Base-by-base conservation (phyloP, 306 rosid genomes). In the Alnus glutinosa region DNA sequence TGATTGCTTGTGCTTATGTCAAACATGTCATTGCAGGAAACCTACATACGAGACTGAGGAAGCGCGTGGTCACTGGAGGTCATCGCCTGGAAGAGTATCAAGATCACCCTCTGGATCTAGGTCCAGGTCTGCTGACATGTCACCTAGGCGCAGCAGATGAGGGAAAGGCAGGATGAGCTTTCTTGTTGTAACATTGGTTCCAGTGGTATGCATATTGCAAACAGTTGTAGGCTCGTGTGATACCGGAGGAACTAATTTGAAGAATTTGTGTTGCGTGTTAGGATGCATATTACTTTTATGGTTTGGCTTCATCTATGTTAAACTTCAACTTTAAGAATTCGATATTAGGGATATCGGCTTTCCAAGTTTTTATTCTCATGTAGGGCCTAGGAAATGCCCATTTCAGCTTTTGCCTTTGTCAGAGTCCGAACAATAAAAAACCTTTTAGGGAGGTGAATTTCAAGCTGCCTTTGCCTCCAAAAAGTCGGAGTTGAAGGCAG, bases 31-130 rank as follows among this genome's bases (percentile, higher is more conserved):
- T 74, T 48, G 30, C 81, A 94, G 98, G 86, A 94, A 91, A 90
- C 7, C 97, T 62, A 47, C 87, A n/a, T 88, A 81, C 57, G 89
- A 84, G 48, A 61, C 88, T 34, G 96, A 88, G 83, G 96, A 87
- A 59, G 83, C 78, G 54, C 88, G 87, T 34, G 89, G 82, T 62
- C 87, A 86, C 75, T 92, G 97, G 98, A 87, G 92, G 85, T 85
- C 94, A 16, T 76, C 93, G 16, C 88, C 85, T 2, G 84, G 81
- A 63, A 87, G 92, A 83, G 86, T 75, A 70, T 95, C 97, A 30
- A 85, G 94, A 66, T 92, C 97, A n/a, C 98, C 98, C 47, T 71
- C 87, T n/a, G 90, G 97, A 47, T 90, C 98, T 34, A 88, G 96
- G 79, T 91, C 92, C 78, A 86, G 97, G 69, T 91, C 97, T 62